Percentiles rank a stretch among this genome's conserved stretches.
phyloP scores from a whole-genome alignment of 1,139 yeast species.

The Blastobotrys illinoisensis region DNA sequence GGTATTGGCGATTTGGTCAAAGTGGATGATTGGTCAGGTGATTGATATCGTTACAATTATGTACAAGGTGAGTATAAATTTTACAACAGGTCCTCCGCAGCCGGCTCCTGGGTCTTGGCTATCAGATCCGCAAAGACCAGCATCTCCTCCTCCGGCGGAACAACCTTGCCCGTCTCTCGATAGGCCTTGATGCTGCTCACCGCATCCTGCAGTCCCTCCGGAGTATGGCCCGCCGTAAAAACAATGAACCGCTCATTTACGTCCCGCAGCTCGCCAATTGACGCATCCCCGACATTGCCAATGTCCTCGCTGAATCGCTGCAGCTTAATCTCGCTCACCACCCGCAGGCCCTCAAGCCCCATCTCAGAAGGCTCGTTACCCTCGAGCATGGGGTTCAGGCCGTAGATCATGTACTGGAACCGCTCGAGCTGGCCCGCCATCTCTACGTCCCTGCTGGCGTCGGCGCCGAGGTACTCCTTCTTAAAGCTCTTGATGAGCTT shows the following conservation, averaged over 20 bases:
- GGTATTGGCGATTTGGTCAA: too few relatives aligned
- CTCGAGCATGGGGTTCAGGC: constrained; percentile 54
- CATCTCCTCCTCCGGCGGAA: constrained; percentile 15
- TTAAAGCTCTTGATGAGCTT: constrained; percentile 54
- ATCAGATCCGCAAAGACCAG: background rate
- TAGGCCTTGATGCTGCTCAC: constrained; percentile 44
- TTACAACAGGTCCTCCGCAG: background rate
- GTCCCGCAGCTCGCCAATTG: constrained; percentile 31
- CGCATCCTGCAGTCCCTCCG: constrained; percentile 48
- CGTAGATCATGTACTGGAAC: constrained; percentile 75
- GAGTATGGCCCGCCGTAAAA: constrained; percentile 43
- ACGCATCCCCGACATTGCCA: constrained; percentile 16
- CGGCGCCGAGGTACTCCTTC: constrained; percentile 51
- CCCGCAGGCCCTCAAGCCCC: constrained; percentile 63
- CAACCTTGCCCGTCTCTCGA: constrained; percentile 15
- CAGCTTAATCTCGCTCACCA: constrained; percentile 61
- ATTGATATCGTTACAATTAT: background rate
- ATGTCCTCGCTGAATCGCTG: constrained; percentile 38
- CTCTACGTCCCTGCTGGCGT: constrained; percentile 51
- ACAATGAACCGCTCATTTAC: constrained; percentile 48
- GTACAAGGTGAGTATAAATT: background rate
- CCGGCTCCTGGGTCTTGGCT: background rate
- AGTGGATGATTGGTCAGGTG: too few relatives aligned
- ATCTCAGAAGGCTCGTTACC: constrained; percentile 50
- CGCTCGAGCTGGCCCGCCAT: constrained; percentile 68